Conservation (phyloP, 805 yeast genomes). For the Babjeviella inositovora region DNA sequence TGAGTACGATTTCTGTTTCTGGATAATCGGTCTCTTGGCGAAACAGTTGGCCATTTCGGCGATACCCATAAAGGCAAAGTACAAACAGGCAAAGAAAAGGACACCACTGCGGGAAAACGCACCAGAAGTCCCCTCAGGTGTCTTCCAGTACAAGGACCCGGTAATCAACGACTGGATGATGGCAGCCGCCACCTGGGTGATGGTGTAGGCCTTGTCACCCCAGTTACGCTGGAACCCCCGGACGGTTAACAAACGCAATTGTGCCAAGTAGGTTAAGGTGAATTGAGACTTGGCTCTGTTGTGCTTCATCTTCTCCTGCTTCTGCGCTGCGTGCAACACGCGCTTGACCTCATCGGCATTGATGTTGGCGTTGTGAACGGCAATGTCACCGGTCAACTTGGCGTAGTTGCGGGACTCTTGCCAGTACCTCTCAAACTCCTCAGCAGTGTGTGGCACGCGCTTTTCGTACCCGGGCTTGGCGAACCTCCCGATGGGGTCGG, state of each 20-base stretch:
- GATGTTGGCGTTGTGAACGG: constrained; percentile 14
- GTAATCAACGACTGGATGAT: constrained; percentile 39
- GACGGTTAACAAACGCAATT: constrained; percentile 25
- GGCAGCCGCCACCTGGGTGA: constrained; percentile 27
- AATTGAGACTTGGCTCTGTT: constrained; percentile 21
- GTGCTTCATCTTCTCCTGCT: constrained; percentile 17
- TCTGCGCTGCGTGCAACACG: constrained; percentile 14
- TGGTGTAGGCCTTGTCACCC: constrained; percentile 38
- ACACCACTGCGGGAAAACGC: constrained; percentile 54
- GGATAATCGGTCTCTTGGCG: constrained; percentile 40
- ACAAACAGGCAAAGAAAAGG: constrained; percentile 41
- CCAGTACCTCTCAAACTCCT: constrained; percentile 51
- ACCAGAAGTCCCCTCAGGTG: constrained; percentile 31
- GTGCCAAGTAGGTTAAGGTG: constrained; percentile 25
- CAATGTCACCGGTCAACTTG: constrained; percentile 25
- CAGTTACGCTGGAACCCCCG: constrained; percentile 38
- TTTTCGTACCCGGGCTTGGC: constrained; percentile 28
- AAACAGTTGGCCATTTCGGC: constrained; percentile 23
- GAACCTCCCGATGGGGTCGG: constrained; percentile 48
- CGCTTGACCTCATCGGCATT: constrained; percentile 15
- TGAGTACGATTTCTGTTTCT: constrained; percentile 58
- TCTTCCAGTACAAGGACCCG: constrained; percentile 46
- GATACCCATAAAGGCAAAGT: constrained; percentile 28
- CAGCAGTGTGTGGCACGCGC: constrained; percentile 42
- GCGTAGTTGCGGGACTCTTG: constrained; percentile 23